A percentile compares a stretch with the other conserved stretches of the same genome.
phyloP scores from a whole-genome alignment of 2,329 filamentous ascomycete genomes.

The Sphaerulina vaccinii region DNA sequence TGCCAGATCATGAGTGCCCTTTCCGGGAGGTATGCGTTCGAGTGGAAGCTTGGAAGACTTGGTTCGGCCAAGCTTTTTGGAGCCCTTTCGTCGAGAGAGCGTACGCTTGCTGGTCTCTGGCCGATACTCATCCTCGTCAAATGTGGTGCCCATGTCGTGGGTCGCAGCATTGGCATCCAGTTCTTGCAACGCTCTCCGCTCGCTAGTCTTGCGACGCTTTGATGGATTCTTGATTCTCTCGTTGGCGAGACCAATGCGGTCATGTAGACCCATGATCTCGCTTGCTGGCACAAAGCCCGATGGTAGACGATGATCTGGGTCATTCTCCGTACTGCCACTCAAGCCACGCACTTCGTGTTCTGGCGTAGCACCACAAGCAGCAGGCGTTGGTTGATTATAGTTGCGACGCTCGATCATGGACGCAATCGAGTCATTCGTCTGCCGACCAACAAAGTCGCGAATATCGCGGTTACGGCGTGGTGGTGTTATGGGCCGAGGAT shows the following conservation, averaged over 20 bases:
- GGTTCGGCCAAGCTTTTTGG: constrained; percentile 29
- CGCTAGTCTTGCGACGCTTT: constrained; percentile 31
- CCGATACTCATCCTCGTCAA: constrained; percentile 17
- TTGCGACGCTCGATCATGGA: constrained; percentile 23
- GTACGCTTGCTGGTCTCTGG: constrained; percentile 15
- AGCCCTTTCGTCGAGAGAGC: constrained; percentile 24
- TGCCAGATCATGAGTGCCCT: constrained; percentile 26
- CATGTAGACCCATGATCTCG: constrained; percentile 26
- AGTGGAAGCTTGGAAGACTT: constrained; percentile 42
- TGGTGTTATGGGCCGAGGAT: constrained; percentile 25
- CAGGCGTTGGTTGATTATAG: not conserved
- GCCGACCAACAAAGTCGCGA: constrained; percentile 30
- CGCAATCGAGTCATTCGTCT: constrained; percentile 2
- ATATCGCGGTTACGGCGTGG: constrained; percentile 36
- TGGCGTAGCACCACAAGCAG: not conserved
- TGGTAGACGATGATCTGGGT: constrained; percentile 3
- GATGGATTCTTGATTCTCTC: constrained; percentile 11
- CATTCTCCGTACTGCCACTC: not conserved
- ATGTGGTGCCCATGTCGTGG: not conserved
- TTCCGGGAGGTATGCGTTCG: constrained; percentile 38
- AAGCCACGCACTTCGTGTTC: not conserved
- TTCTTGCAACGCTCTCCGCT: constrained; percentile 25
- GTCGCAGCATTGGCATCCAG: constrained; percentile 27
- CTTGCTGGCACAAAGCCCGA: constrained; percentile 34
- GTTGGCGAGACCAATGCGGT: constrained; percentile 7